phyloP scores from a whole-genome alignment of 2,329 filamentous ascomycete species.

The Anthostomella pinea region DNA sequence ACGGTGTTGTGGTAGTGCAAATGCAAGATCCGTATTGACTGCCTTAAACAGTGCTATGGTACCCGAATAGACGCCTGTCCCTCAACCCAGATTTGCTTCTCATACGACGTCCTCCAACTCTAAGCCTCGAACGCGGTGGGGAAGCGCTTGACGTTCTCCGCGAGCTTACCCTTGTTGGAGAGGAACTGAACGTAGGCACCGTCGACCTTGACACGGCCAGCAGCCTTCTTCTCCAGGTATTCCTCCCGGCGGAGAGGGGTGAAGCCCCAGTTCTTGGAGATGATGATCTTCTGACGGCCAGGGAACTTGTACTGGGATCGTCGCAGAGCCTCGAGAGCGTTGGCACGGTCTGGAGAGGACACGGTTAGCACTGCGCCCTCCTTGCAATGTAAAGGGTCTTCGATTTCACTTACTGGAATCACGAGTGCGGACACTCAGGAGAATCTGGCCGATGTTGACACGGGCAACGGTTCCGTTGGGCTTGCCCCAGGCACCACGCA shows the following conservation, averaged over 20 bases:
- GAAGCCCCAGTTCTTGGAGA: slow-evolving; percentile 99
- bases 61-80: slow-evolving; percentile 32
- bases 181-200: slow-evolving; percentile 99
- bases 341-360: slow-evolving; percentile 65
- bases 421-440: slow-evolving; percentile 95
- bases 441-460: slow-evolving; percentile 99
- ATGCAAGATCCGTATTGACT: slow-evolving; percentile 35
- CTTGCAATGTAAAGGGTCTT: not conserved
- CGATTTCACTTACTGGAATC: slow-evolving; percentile 68
- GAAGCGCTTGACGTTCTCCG: slow-evolving; percentile 89
- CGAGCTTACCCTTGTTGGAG: slow-evolving; percentile 83
- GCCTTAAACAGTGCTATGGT: slow-evolving; percentile 32
- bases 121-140: slow-evolving; percentile 78
- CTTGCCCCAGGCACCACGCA: slow-evolving; percentile 99
- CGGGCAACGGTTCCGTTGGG: slow-evolving; percentile 97
- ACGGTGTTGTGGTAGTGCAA: slow-evolving; percentile 20
- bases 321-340: slow-evolving; percentile 96
- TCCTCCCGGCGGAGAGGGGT: slow-evolving; percentile 96
- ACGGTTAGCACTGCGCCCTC: slow-evolving; percentile 26
- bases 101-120: slow-evolving; percentile 19
- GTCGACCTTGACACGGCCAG: slow-evolving; percentile 91
- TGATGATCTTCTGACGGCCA: slow-evolving; percentile 99
- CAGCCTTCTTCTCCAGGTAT: slow-evolving; percentile 93
- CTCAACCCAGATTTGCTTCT: slow-evolving; percentile 30
- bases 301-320: slow-evolving; percentile 99